Evolutionary conservation across 345 rosid species (phyloP).

Genomic region (Syzygium aromaticum): DNA sequence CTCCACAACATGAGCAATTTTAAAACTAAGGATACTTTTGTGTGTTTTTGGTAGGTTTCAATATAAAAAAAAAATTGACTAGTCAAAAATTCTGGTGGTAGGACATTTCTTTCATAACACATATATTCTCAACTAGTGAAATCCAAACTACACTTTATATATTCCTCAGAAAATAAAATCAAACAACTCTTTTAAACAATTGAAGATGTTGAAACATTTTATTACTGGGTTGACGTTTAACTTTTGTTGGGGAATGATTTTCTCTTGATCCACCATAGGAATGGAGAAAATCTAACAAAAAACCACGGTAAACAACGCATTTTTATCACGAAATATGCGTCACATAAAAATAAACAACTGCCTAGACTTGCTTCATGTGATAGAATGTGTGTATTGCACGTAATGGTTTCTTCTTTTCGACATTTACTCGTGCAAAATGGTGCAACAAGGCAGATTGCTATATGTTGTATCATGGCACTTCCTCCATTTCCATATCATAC

Average conservation of each 20-base stretch:
- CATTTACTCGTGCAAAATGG: background rate
- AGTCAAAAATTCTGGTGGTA: background rate
- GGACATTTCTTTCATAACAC: background rate
- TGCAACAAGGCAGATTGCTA: background rate
- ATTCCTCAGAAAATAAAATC: background rate
- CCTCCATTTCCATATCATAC: background rate
- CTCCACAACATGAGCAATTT: background rate
- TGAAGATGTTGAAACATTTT: background rate
- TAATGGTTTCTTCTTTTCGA: background rate
- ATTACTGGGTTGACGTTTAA: background rate
- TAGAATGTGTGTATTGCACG: background rate
- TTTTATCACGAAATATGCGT: background rate
- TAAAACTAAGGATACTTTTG: background rate
- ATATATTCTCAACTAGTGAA: background rate
- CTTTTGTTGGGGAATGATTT: background rate
- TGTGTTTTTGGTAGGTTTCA: background rate
- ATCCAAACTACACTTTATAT: background rate
- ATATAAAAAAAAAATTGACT: background rate
- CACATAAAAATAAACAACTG: background rate
- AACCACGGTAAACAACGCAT: background rate
- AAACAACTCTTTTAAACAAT: background rate
- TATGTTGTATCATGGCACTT: background rate
- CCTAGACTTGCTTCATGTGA: background rate
- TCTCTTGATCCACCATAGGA: background rate
- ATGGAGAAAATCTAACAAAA: background rate